Percentiles rank a stretch among this genome's conserved stretches.
Evolutionary conservation across 139 green algal species (phyloP).

Genomic region (Pycnococcus provasolii): DNA sequence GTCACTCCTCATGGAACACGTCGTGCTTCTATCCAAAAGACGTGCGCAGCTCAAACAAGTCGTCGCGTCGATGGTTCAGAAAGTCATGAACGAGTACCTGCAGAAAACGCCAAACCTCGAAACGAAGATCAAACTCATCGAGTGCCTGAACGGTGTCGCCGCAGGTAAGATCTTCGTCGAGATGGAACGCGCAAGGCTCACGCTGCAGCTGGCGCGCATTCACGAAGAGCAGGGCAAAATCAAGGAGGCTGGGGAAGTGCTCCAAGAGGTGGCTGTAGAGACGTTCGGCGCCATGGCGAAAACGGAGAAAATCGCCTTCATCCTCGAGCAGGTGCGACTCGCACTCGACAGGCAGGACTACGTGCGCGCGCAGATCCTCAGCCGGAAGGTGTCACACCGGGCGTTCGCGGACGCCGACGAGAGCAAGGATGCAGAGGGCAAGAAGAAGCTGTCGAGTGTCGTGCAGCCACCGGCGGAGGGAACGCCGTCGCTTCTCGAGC

Average conservation of each 20-base stretch:
- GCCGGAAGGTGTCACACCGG: conserved; percentile 76
- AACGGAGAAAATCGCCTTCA: conserved; percentile 93
- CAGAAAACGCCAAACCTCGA: conserved; percentile 56
- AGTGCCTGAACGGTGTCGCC: conserved; percentile 83
- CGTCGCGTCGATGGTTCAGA: conserved; percentile 77
- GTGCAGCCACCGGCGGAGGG: conserved; percentile 76
- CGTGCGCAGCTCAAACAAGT: conserved; percentile 89
- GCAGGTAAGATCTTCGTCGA: conserved; percentile 99
- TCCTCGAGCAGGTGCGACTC: conserved; percentile 42
- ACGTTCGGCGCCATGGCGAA: conserved; percentile 97
- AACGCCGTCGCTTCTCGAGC: conserved; percentile 67
- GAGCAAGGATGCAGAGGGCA: conserved; percentile 38
- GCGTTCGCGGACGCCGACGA: conserved; percentile 67
- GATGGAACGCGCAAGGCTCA: conserved; percentile 91
- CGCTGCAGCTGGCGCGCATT: conserved; percentile 68
- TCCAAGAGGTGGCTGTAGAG: conserved; percentile 95
- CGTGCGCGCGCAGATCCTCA: conserved; percentile 76
- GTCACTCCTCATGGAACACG: conserved; percentile 83
- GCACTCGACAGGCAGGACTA: conserved; percentile 90
- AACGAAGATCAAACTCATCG: conserved; percentile 76
- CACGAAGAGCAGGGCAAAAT: conserved; percentile 86
- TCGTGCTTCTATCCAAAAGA: conserved; percentile 90
- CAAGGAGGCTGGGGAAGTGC: conserved; percentile 75
- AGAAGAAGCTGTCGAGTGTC: conserved; percentile 66
- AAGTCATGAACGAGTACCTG: conserved; percentile 71